Conservation (phyloP, 31 red algal species). For the Odonthalia washingtoniensis region DNA sequence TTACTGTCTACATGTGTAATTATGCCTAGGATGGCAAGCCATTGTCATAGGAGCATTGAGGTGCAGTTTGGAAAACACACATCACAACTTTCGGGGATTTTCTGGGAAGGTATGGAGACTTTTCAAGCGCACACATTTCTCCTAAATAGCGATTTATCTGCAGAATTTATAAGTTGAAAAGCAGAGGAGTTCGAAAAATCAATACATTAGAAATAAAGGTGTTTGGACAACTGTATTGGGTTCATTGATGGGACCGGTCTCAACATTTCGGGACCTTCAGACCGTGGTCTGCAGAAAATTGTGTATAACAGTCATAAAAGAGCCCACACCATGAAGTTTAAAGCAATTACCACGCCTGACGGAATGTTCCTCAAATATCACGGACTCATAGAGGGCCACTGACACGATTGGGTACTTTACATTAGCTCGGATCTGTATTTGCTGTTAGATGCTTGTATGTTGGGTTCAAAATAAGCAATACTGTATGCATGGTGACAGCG, state of each 20-base stretch:
- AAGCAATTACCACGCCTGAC: slow-evolving; percentile 9
- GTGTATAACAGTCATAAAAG: slow-evolving; percentile 20
- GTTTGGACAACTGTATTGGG: not conserved
- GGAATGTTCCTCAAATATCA: not conserved
- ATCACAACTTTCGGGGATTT: too few relatives aligned
- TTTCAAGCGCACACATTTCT: too few relatives aligned
- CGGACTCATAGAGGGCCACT: not conserved
- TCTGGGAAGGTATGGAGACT: too few relatives aligned
- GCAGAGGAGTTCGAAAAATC: too few relatives aligned
- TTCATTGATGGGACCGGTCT: not conserved
- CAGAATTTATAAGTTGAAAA: too few relatives aligned
- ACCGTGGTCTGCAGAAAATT: not conserved
- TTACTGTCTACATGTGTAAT: too few relatives aligned
- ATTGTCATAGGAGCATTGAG: too few relatives aligned
- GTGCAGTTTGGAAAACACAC: too few relatives aligned
- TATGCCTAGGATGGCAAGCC: too few relatives aligned
- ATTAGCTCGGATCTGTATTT: not conserved
- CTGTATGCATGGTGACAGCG: not conserved
- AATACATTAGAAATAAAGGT: not conserved
- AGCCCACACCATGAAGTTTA: not conserved
- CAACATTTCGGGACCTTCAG: not conserved
- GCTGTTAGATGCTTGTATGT: not conserved
- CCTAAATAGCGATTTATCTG: too few relatives aligned
- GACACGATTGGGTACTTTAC: not conserved
- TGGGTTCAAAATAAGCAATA: not conserved